Percentiles rank a stretch among this genome's conserved stretches.
Conservation (phyloP, 768 basidiomycete genomes). For the Botryobasidium botryosum region DNA sequence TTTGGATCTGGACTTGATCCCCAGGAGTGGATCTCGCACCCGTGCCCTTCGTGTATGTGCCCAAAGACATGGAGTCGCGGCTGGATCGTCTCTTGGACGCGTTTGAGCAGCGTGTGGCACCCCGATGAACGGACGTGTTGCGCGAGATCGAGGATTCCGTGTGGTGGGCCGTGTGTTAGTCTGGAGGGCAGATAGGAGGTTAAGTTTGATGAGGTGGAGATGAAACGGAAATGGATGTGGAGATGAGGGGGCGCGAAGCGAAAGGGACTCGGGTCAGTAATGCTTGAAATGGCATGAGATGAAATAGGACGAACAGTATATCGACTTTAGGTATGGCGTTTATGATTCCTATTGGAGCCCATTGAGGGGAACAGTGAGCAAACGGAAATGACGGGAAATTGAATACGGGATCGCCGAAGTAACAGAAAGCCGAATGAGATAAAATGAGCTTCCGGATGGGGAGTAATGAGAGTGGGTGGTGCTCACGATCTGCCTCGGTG, state of each 20-base stretch:
- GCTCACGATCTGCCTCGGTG: not conserved
- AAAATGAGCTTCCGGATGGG: too few relatives aligned
- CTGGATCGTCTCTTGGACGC: not conserved
- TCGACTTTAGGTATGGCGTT: slow-evolving; percentile 2
- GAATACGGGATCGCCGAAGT: not conserved
- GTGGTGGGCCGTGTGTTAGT: slow-evolving; percentile 9
- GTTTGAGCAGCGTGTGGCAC: slow-evolving; percentile 1
- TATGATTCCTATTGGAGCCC: slow-evolving; percentile 4
- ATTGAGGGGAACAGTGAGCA: not conserved
- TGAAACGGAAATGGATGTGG: too few relatives aligned
- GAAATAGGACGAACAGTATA: slow-evolving; percentile 2
- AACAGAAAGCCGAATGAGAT: not conserved
- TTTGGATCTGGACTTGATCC: too few relatives aligned
- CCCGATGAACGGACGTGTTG: not conserved
- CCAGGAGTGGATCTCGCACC: slow-evolving; percentile 1
- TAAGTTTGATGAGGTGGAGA: too few relatives aligned
- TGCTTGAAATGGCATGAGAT: too few relatives aligned
- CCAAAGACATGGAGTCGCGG: slow-evolving; percentile 9
- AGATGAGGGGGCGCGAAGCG: too few relatives aligned
- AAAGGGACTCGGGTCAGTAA: too few relatives aligned
- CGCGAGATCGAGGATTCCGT: slow-evolving; percentile 3
- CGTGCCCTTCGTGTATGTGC: slow-evolving; percentile 8
- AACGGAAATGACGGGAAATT: not conserved
- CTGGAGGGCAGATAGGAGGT: not conserved
- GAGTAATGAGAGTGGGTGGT: too few relatives aligned